Evolutionary conservation across 2,329 filamentous ascomycete genomes (phyloP).

Genomic region (Oidium heveae): DNA sequence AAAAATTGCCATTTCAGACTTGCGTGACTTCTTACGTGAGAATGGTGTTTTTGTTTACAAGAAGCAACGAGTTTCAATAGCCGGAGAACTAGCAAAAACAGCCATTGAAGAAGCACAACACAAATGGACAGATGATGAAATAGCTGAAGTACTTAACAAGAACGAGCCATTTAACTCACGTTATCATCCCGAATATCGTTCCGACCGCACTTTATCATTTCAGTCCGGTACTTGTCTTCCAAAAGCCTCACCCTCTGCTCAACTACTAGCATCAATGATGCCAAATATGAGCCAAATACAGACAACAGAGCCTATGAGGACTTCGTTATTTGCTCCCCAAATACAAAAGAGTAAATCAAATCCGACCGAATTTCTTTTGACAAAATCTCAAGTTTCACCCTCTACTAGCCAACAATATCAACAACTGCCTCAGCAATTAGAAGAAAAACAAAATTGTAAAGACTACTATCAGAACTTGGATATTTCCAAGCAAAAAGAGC

Average conservation of each 20-base stretch:
- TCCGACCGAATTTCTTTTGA: background rate
- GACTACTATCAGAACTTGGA: background rate
- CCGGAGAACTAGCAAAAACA: background rate
- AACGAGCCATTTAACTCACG: no score
- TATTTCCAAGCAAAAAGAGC: background rate
- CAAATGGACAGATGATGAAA: background rate
- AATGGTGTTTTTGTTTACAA: background rate
- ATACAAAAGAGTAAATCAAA: background rate
- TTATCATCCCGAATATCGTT: background rate
- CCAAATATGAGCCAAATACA: background rate
- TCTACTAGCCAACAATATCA: background rate
- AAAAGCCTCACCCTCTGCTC: background rate
- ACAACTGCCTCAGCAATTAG: background rate
- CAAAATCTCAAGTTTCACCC: background rate
- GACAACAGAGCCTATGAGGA: background rate
- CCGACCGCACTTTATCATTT: background rate
- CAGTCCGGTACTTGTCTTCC: background rate
- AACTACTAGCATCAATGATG: background rate
- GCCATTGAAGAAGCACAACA: background rate
- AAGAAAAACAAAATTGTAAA: background rate
- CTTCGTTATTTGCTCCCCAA: background rate
- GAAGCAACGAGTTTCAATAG: background rate
- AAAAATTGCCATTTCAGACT: background rate
- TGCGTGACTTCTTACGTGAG: background rate
- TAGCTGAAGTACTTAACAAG: no score